A percentile compares a stretch with the other conserved stretches of the same genome.
phyloP scores from a whole-genome alignment of 306 rosid genomes.

The Vachellia pachyceras region DNA sequence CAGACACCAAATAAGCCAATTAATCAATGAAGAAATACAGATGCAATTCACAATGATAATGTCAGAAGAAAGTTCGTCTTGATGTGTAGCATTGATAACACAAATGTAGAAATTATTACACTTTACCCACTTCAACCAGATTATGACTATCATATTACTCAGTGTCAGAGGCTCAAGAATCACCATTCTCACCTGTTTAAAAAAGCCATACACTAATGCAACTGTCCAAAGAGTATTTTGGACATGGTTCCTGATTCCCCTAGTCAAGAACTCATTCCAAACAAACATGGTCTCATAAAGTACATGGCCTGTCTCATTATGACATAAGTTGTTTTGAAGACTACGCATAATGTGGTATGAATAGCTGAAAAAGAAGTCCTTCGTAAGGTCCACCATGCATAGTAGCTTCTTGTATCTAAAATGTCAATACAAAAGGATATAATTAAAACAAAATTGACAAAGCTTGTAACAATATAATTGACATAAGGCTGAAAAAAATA shows the following conservation, averaged over 20 bases:
- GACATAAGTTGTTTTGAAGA: conserved; percentile 83
- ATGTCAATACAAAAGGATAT: conserved; percentile 21
- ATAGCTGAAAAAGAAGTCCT: conserved; percentile 99
- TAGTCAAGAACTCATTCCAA: conserved; percentile 97
- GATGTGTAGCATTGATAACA: background rate
- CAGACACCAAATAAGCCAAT: conserved; percentile 35
- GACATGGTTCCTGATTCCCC: conserved; percentile 76
- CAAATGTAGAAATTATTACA: background rate
- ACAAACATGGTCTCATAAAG: conserved; percentile 94
- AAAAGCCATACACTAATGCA: conserved; percentile 94
- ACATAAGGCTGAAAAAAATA: conserved; percentile 4
- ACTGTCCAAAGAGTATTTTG: conserved; percentile 92
- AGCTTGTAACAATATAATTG: conserved; percentile 22
- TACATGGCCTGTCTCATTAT: conserved; percentile 60
- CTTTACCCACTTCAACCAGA: background rate
- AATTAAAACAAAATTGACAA: conserved; percentile 24
- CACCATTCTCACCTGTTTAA: conserved; percentile 81
- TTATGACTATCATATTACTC: background rate
- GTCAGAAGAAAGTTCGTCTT: background rate
- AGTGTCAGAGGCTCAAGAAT: conserved; percentile 21
- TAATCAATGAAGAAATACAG: conserved; percentile 26
- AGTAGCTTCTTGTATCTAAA: conserved; percentile 98
- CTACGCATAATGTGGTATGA: conserved; percentile 91
- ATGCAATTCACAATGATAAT: background rate
- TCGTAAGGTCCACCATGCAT: conserved; percentile 91